These are phyloP conservation scores for Paspalum notatum DNA, from an alignment of 176 grass and related monocot genomes.

Conservation along the genomic window DNA sequence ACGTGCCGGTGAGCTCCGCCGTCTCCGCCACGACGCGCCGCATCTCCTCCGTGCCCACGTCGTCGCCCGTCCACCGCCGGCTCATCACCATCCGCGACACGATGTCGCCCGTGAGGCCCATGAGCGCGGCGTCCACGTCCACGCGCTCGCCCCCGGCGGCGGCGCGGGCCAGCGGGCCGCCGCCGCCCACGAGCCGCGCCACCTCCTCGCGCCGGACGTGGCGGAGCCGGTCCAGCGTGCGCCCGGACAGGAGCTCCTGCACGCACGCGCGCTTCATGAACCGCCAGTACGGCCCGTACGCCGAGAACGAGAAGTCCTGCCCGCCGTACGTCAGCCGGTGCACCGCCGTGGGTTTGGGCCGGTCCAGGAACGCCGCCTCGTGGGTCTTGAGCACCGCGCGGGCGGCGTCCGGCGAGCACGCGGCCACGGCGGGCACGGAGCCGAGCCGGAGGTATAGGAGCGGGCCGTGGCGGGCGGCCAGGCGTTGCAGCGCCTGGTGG, in stretches of 20 bases:
- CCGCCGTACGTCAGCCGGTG: constrained; percentile 61
- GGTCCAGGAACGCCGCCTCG: constrained; percentile 67
- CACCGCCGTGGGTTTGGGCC: constrained; percentile 43
- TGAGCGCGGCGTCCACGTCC: constrained; percentile 49
- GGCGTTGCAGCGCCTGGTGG: constrained; percentile 69
- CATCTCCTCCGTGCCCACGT: constrained; percentile 54
- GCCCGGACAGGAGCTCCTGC: constrained; percentile 60
- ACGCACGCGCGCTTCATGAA: constrained; percentile 85
- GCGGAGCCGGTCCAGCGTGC: constrained; percentile 60
- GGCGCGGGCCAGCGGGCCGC: constrained; percentile 6
- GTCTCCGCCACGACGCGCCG: constrained; percentile 46
- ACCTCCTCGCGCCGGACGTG: constrained; percentile 71
- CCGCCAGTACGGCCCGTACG: constrained; percentile 71
- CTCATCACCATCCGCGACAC: constrained; percentile 64
- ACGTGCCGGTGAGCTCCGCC: constrained; percentile 56
- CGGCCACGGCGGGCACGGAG: constrained; percentile 60
- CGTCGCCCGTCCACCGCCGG: constrained; percentile 48
- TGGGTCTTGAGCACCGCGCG: constrained; percentile 60
- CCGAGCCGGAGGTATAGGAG: constrained; percentile 68
- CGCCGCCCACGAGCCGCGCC: constrained; percentile 11
- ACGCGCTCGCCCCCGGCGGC: constrained; percentile 20
- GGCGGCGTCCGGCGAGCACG: constrained; percentile 57
- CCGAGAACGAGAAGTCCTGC: constrained; percentile 70
- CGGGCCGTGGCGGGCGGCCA: constrained; percentile 52
- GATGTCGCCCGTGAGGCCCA: constrained; percentile 63